phyloP scores from a whole-genome alignment of 306 rosid genomes.

The Lathyrus tuberosus region DNA sequence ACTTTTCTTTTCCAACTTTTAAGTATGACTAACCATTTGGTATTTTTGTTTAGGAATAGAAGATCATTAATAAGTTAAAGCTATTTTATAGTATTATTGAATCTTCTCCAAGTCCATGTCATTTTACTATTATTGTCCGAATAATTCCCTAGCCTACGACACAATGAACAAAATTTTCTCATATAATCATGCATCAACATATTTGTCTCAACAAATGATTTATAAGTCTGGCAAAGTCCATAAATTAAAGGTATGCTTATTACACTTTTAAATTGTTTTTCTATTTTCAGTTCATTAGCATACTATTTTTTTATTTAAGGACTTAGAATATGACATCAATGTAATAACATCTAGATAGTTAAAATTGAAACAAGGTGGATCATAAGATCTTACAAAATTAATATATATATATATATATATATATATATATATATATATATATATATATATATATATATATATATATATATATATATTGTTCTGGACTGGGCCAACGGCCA shows the following conservation, averaged over 20 bases:
- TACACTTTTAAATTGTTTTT: too few relatives aligned
- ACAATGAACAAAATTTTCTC: slow-evolving; percentile 66
- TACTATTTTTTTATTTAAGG: too few relatives aligned
- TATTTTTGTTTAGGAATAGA: slow-evolving; percentile 62
- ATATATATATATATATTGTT: too few relatives aligned
- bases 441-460: too few relatives aligned
- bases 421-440: background rate
- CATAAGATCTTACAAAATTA: background rate
- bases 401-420: background rate
- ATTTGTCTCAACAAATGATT: slow-evolving; percentile 95
- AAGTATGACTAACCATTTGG: slow-evolving; percentile 32
- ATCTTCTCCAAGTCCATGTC: slow-evolving; percentile 72
- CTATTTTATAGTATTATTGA: slow-evolving; percentile 58
- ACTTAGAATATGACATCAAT: background rate
- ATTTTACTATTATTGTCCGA: slow-evolving; percentile 81
- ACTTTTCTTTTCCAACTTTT: slow-evolving; percentile 14
- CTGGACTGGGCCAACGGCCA: too few relatives aligned
- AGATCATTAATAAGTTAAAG: slow-evolving; percentile 72
- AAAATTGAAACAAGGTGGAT: background rate
- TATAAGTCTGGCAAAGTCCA: slow-evolving; percentile 67
- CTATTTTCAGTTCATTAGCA: too few relatives aligned
- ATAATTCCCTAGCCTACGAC: slow-evolving; percentile 72
- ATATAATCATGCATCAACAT: slow-evolving; percentile 68
- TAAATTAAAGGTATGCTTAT: too few relatives aligned
- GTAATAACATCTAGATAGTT: background rate